phyloP scores from a whole-genome alignment of 2,329 filamentous ascomycete genomes.

The Blastomyces parvus region DNA sequence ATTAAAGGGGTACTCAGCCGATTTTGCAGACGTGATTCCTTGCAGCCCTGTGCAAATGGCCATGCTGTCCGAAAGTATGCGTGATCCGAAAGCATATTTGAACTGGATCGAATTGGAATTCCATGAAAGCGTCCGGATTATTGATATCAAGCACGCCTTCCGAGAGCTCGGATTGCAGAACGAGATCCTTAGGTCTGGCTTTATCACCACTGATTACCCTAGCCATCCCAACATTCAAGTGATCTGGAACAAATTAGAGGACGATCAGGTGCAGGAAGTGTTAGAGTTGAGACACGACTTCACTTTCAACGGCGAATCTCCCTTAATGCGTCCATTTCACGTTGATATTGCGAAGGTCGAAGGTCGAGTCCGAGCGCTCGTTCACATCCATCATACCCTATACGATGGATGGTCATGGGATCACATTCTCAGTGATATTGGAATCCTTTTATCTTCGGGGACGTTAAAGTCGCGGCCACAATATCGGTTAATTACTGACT shows the following conservation, averaged over 20 bases:
- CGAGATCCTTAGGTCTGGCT: conserved; percentile 64
- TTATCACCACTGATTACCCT: conserved; percentile 43
- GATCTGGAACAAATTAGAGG: conserved; percentile 48
- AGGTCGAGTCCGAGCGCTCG: conserved; percentile 24
- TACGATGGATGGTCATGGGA: conserved; percentile 95
- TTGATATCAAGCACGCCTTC: conserved; percentile 44
- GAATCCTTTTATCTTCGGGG: conserved; percentile 37
- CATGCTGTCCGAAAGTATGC: conserved; percentile 68
- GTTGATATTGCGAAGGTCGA: conserved; percentile 44
- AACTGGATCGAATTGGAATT: conserved; percentile 66
- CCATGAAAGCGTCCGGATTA: conserved; percentile 24
- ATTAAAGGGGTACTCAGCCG: conserved; percentile 17
- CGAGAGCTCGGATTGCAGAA: conserved; percentile 45
- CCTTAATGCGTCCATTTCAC: conserved; percentile 48
- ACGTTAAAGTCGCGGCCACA: conserved; percentile 40
- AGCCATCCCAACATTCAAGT: conserved; percentile 51
- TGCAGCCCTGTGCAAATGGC: conserved; percentile 68
- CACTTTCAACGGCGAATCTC: conserved; percentile 28
- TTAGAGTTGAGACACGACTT: conserved; percentile 35
- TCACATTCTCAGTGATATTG: conserved; percentile 59
- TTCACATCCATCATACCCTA: conserved; percentile 69
- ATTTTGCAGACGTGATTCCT: conserved; percentile 37
- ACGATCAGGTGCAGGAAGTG: conserved; percentile 38
- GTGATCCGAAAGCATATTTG: conserved; percentile 55
- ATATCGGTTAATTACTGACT: conserved; percentile 52